Base-by-base conservation (phyloP, 1,284 basidiomycete species). In the Gyrodon tennesseensis region DNA sequence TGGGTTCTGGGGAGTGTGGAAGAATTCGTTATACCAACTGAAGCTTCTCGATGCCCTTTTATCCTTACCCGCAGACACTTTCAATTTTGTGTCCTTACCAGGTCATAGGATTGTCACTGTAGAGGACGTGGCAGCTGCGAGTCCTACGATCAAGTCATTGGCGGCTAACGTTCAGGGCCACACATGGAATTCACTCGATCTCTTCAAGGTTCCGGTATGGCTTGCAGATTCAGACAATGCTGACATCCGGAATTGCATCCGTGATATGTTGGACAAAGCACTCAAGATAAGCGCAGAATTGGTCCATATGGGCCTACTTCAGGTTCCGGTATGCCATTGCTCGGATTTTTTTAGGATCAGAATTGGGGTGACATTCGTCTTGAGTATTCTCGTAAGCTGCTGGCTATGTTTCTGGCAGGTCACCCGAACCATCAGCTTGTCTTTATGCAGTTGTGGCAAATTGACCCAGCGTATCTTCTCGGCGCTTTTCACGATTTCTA, bases 341-440 rank as follows among this genome's bases (percentile, higher is more conserved):
- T 41, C 29, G 7, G 8, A 7, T 59, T 61, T 46, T 29, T 46
- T 60, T 65, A 87, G 83, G 85, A 94, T 82, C 82, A 91, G 72
- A 87, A 90, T 9, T 97, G 96, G 90, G 93, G 91, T 69, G 86
- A 90, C 25, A 90, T 95, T 56, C 91, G 96, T 54, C 79, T 86
- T 41, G 92, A 95, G 69, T 93, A 98, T 77, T 89, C 92, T 23
- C 86, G 90, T 60, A 92, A 92, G 73, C 83, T 99, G 34, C 82
- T 98, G 58, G 84, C 88, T 53, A 92, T 96, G 87, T 98, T 99
- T 82, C 83, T 99, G 56, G 89, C 87, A 27, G 92, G 94, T 9
- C 92, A 97, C 74, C 94, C 94, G 12, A 95, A 95, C 69, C 93
- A 96, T 71, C 93, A 96, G 70, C 86, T 99, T 29, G 96, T 98